Evolutionary conservation across 306 rosid species (phyloP).

Genomic region (Cyamopsis tetragonoloba): DNA sequence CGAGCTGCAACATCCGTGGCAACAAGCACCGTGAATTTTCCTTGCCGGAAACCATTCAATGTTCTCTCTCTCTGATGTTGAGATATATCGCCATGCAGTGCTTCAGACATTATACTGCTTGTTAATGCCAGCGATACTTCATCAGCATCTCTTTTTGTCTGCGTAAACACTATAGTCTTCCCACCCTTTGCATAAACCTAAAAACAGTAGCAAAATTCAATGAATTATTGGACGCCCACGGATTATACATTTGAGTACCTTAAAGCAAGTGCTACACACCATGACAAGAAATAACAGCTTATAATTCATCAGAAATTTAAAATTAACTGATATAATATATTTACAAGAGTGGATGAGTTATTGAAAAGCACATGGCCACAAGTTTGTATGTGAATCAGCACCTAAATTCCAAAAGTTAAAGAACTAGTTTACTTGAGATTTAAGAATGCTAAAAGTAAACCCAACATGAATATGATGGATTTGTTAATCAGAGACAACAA

Average conservation of each 20-base stretch:
- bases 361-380: neutral
- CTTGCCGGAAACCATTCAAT: conserved; percentile 93
- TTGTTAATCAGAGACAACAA: neutral
- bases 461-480: neutral
- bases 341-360: neutral
- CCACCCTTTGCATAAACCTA: conserved; percentile 99
- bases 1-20: conserved; percentile 99
- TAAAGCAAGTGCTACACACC: neutral
- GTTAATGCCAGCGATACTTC: conserved; percentile 92
- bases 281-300: neutral
- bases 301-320: neutral
- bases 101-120: conserved; percentile 82
- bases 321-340: neutral
- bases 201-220: conserved; percentile 28
- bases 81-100: conserved; percentile 98
- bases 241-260: too few species aligned
- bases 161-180: conserved; percentile 96
- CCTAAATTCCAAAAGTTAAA: conserved; percentile 5
- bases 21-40: conserved; percentile 95
- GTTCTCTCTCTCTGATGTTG: conserved; percentile 99
- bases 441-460: conserved; percentile 12
- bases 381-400: neutral
- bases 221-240: neutral
- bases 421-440: neutral
- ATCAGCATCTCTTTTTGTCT: conserved; percentile 96